These are phyloP conservation scores for Hansenula sp. DNA, from an alignment of 1,139 yeast species.

Conservation along the genomic window DNA sequence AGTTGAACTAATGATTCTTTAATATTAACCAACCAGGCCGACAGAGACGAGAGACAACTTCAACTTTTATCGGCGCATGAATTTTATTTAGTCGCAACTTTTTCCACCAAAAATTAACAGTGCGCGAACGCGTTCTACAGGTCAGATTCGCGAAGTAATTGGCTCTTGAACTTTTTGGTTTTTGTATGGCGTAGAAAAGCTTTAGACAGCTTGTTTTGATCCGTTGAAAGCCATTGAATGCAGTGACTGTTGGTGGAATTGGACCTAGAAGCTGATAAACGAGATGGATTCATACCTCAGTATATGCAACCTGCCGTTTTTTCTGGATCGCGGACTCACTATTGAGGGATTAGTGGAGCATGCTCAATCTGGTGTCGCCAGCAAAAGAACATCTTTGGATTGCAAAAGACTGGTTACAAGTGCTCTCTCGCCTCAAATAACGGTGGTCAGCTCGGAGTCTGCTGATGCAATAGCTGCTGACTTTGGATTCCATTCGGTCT, in stretches of 20 bases:
- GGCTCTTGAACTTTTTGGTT: not conserved
- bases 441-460: slow-evolving; percentile 48
- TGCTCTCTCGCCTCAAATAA: slow-evolving; percentile 55
- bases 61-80: too few relatives aligned
- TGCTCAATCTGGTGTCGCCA: slow-evolving; percentile 6
- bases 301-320: slow-evolving; percentile 14
- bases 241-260: not conserved
- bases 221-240: not conserved
- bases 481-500: slow-evolving; percentile 31
- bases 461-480: slow-evolving; percentile 45
- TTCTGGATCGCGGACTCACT: slow-evolving; percentile 14
- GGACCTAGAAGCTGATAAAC: not conserved
- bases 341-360: slow-evolving; percentile 13
- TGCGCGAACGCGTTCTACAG: not conserved
- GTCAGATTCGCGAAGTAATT: not conserved
- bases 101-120: not conserved
- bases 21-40: too few relatives aligned
- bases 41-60: too few relatives aligned
- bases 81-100: too few relatives aligned
- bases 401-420: slow-evolving; percentile 26
- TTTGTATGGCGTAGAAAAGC: not conserved
- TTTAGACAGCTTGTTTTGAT: not conserved
- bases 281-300: slow-evolving; percentile 1
- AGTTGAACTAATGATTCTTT: too few relatives aligned
- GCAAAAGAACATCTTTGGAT: slow-evolving; percentile 20